Percentiles rank a stretch among this genome's conserved stretches.
Evolutionary conservation across 371 early-diverging fungal species (phyloP).

Genomic region (Mucor ambiguus): DNA sequence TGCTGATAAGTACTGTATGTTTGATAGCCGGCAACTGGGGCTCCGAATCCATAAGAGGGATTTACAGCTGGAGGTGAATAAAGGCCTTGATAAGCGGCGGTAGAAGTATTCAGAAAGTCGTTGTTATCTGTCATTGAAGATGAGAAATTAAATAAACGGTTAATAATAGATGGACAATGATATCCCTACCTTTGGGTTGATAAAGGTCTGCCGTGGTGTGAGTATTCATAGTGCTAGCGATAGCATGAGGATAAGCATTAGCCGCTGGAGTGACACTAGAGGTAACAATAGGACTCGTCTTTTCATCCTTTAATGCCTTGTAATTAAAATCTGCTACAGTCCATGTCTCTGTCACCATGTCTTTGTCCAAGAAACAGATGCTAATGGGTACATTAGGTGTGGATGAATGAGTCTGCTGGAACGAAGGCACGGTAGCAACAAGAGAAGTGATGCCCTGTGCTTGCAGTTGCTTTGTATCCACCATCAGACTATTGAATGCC

Average conservation of each 20-base stretch:
- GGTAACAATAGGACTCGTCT: not conserved
- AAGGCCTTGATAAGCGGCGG: not conserved
- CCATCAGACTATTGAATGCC: constrained; percentile 32
- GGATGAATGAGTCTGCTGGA: constrained; percentile 16
- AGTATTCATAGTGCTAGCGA: not conserved
- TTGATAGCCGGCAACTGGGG: not conserved
- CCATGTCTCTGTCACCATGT: constrained; percentile 27
- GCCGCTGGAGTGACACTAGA: not conserved
- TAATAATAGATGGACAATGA: not conserved
- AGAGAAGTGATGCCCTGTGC: constrained; percentile 24
- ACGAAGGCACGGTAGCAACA: constrained; percentile 28
- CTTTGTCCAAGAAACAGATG: constrained; percentile 29
- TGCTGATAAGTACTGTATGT: not conserved
- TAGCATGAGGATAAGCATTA: not conserved
- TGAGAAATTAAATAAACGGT: not conserved
- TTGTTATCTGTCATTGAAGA: not conserved
- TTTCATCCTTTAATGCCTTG: not conserved
- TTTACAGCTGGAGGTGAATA: not conserved
- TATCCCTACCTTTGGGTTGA: not conserved
- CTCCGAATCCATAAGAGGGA: not conserved
- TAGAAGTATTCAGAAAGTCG: not conserved
- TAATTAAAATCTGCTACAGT: constrained; percentile 28
- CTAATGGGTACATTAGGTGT: constrained; percentile 20
- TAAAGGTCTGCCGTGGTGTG: not conserved
- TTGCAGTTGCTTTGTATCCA: constrained; percentile 33